Evolutionary conservation across 2,329 filamentous ascomycete genomes (phyloP).

Genomic region (Esteya vermicola): DNA sequence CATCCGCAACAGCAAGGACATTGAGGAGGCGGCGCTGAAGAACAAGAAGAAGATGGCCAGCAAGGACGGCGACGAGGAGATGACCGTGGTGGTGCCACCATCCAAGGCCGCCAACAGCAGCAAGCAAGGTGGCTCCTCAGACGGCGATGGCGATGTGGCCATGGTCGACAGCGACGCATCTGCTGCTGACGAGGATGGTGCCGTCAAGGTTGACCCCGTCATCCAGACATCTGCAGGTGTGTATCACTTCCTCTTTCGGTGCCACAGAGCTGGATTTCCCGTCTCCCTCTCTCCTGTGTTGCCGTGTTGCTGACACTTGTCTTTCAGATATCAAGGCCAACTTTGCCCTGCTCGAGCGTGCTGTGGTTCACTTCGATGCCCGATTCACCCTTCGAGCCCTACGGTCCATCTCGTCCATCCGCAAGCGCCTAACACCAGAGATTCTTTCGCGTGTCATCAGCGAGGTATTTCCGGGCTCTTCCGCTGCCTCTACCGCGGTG

Average conservation of each 20-base stretch:
- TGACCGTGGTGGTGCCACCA: constrained; percentile 68
- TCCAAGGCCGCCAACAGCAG: constrained; percentile 18
- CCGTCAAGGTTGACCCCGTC: constrained; percentile 45
- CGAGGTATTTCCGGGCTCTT: constrained; percentile 56
- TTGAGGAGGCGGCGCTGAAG: constrained; percentile 44
- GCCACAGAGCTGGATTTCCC: not conserved
- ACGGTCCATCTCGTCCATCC: constrained; percentile 87
- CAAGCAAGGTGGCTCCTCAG: constrained; percentile 29
- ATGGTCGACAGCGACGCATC: constrained; percentile 50
- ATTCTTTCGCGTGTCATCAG: constrained; percentile 69
- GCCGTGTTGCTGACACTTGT: not conserved
- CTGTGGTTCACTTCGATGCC: constrained; percentile 83
- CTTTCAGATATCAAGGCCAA: constrained; percentile 80
- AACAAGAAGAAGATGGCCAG: constrained; percentile 49
- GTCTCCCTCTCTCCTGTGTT: not conserved
- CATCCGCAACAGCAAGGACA: constrained; percentile 49
- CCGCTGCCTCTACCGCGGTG: constrained; percentile 43
- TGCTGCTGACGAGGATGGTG: constrained; percentile 26
- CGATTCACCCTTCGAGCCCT: constrained; percentile 90
- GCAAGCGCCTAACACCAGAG: constrained; percentile 75
- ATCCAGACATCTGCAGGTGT: constrained; percentile 47
- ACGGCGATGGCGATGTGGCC: constrained; percentile 52
- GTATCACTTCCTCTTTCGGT: constrained; percentile 9
- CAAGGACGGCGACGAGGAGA: constrained; percentile 66
- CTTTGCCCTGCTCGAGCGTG: constrained; percentile 81